phyloP scores from a whole-genome alignment of 108 stramenopile species.

The Nitzschia putrida region DNA sequence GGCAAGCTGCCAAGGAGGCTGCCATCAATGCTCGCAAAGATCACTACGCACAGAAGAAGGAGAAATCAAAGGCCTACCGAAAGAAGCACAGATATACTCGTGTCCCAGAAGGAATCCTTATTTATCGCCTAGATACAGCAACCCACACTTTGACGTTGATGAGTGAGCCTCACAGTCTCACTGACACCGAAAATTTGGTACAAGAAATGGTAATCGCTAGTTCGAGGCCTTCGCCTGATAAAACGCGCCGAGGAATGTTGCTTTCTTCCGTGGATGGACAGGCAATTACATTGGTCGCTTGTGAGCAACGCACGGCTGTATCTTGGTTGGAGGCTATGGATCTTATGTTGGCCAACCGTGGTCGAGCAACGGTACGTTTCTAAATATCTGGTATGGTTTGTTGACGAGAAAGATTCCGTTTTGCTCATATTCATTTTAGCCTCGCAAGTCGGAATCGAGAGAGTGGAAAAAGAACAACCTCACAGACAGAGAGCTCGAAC shows the following conservation, averaged over 20 bases:
- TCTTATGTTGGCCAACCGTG: constrained; percentile 67
- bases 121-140: constrained; percentile 80
- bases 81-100: constrained; percentile 58
- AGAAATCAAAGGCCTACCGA: constrained; percentile 21
- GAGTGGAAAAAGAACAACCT: constrained; percentile 55
- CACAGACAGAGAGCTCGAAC: constrained; percentile 53
- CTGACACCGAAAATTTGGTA: constrained; percentile 49
- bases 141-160: constrained; percentile 60
- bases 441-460: constrained; percentile 12
- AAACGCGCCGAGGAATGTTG: constrained; percentile 56
- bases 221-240: constrained; percentile 54
- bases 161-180: constrained; percentile 55
- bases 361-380: constrained; percentile 13
- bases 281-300: constrained; percentile 62
- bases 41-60: constrained; percentile 37
- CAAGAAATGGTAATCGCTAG: constrained; percentile 52
- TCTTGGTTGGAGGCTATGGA: constrained; percentile 83
- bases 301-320: constrained; percentile 82
- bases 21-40: constrained; percentile 36
- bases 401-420: neutral
- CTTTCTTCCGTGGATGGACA: constrained; percentile 54
- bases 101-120: constrained; percentile 80
- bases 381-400: constrained; percentile 7
- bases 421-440: neutral
- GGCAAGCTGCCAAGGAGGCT: constrained; percentile 42